Percentiles rank a stretch among this genome's conserved stretches.
Conservation (phyloP, 2,329 filamentous ascomycete species). For the Didymellaceae sp. region DNA sequence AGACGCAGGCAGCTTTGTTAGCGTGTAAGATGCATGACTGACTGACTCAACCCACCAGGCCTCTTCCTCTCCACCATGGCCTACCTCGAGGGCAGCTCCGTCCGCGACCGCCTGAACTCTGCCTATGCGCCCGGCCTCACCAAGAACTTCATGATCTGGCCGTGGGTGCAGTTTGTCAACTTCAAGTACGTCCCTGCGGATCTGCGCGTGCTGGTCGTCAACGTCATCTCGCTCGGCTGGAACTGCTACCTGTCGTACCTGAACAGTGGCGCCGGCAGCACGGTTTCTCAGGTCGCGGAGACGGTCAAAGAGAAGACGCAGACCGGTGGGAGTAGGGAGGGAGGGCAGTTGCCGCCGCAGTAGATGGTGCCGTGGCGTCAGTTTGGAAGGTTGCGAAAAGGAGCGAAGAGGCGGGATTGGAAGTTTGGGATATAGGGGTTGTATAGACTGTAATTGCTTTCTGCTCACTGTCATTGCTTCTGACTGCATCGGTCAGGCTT, state of each 20-base stretch:
- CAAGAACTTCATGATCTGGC: constrained; percentile 91
- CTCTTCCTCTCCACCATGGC: constrained; percentile 87
- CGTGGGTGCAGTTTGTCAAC: constrained; percentile 81
- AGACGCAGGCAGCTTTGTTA: no score
- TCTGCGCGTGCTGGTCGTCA: constrained; percentile 84
- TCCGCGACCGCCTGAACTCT: constrained; percentile 72
- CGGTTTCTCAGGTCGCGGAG: background rate
- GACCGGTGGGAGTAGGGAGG: constrained; percentile 26
- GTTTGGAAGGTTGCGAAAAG: background rate
- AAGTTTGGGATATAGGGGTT: no score
- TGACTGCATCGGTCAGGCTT: no score
- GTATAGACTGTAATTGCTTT: no score
- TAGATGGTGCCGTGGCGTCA: no score
- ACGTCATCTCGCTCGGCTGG: constrained; percentile 65
- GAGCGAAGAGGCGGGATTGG: background rate
- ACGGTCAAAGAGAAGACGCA: constrained; percentile 16
- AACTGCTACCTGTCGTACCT: constrained; percentile 52
- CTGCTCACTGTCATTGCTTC: no score
- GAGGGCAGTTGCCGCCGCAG: constrained; percentile 35
- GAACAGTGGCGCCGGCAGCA: constrained; percentile 41
- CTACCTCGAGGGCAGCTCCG: constrained; percentile 71
- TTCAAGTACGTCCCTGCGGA: constrained; percentile 86
- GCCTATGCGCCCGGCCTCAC: constrained; percentile 75
- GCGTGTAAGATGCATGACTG: no score
- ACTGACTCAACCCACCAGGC: no score